Conservation (phyloP, 148 eudicot species). For the Silene latifolia region DNA sequence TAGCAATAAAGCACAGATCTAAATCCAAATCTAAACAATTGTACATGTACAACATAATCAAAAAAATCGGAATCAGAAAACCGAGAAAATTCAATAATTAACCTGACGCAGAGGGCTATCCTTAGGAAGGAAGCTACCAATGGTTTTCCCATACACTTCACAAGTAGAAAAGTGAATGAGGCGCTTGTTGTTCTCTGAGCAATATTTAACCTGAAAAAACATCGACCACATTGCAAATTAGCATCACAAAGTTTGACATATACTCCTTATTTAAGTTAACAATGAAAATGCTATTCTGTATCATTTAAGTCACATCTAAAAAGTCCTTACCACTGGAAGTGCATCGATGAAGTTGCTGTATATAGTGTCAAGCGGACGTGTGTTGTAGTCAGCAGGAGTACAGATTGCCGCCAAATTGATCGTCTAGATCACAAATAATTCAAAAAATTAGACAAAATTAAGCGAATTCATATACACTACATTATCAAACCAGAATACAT, state of each 20-base stretch:
- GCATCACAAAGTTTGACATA: conserved; percentile 19
- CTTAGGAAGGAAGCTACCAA: conserved; percentile 86
- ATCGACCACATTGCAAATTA: conserved; percentile 32
- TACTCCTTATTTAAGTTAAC: neutral
- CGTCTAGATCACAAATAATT: conserved; percentile 44
- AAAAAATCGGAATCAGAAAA: conserved; percentile 1
- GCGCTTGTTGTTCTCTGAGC: conserved; percentile 94
- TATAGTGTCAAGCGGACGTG: conserved; percentile 91
- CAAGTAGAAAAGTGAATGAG: conserved; percentile 98
- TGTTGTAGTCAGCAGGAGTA: conserved; percentile 97
- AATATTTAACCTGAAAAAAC: conserved; percentile 81
- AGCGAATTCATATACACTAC: neutral
- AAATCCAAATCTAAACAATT: conserved; percentile 32
- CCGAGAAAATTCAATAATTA: conserved; percentile 16
- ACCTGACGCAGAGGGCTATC: conserved; percentile 94
- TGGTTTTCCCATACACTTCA: conserved; percentile 97
- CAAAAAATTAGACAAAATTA: neutral
- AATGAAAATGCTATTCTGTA: conserved; percentile 18
- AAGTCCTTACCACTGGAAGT: conserved; percentile 82
- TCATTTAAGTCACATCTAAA: neutral
- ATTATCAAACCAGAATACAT: neutral
- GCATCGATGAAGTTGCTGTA: conserved; percentile 99
- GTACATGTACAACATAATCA: conserved; percentile 28
- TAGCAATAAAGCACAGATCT: conserved; percentile 29
- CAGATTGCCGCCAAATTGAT: conserved; percentile 97